Conservation (phyloP, 805 yeast genomes). For the baker's yeast (Saccharomyces cerevisiae) region DNA sequence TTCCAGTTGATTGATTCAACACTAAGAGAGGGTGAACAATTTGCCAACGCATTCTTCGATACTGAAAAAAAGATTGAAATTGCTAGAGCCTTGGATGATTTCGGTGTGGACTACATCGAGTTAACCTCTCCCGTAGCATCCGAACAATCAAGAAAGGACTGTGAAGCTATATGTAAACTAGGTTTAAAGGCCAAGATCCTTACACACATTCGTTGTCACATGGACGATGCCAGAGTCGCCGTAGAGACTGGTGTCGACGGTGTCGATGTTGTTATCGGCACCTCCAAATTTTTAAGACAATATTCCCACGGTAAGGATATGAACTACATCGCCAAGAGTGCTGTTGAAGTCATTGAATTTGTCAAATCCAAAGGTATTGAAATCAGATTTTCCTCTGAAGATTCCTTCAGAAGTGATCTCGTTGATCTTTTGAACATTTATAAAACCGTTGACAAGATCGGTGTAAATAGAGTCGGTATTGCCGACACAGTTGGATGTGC, state of each 20-base stretch:
- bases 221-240: slow-evolving; percentile 96
- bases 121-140: slow-evolving; percentile 98
- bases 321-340: slow-evolving; percentile 93
- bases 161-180: slow-evolving; percentile 96
- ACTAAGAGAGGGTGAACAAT: slow-evolving; percentile 96
- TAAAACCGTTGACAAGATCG: slow-evolving; percentile 93
- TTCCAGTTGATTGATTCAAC: slow-evolving; percentile 94
- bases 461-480: slow-evolving; percentile 97
- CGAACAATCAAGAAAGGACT: slow-evolving; percentile 85
- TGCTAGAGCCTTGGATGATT: slow-evolving; percentile 93
- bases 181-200: slow-evolving; percentile 95
- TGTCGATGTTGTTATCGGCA: slow-evolving; percentile 96
- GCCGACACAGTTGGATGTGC: slow-evolving; percentile 99
- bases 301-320: slow-evolving; percentile 97
- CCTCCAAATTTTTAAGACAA: slow-evolving; percentile 88
- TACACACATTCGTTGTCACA: slow-evolving; percentile 95
- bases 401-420: slow-evolving; percentile 92
- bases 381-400: slow-evolving; percentile 94
- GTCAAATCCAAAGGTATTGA: slow-evolving; percentile 95
- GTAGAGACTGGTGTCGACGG: slow-evolving; percentile 99
- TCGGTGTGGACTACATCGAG: slow-evolving; percentile 97
- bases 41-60: slow-evolving; percentile 91
- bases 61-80: slow-evolving; percentile 94
- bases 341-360: slow-evolving; percentile 92
- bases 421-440: slow-evolving; percentile 92